Evolutionary conservation across 1,139 yeast species (phyloP).

Genomic region (Diutina catenulata): DNA sequence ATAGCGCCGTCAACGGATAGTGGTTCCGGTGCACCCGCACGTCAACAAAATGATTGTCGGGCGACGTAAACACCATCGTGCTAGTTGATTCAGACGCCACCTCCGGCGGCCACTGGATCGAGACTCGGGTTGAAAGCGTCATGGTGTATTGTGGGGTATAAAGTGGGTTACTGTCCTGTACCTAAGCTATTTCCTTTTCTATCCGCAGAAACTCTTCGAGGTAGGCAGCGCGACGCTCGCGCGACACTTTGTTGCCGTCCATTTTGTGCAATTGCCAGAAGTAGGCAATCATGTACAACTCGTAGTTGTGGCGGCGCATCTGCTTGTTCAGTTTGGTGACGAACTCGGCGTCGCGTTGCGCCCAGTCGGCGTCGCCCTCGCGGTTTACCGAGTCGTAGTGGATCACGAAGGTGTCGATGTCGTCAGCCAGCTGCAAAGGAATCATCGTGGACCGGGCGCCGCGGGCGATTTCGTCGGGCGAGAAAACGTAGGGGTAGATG

Average conservation of each 20-base stretch:
- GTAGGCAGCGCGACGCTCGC: neutral
- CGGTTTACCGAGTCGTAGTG: conserved; percentile 25
- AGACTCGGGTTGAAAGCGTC: conserved; percentile 32
- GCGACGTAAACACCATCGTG: conserved; percentile 42
- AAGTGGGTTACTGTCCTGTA: neutral
- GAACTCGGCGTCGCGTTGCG: conserved; percentile 20
- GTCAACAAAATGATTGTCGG: conserved; percentile 34
- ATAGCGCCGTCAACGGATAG: conserved; percentile 19
- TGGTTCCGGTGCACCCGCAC: conserved; percentile 17
- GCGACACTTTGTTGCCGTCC: neutral
- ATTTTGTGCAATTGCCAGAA: conserved; percentile 2
- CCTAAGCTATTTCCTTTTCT: neutral
- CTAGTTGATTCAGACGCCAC: conserved; percentile 33
- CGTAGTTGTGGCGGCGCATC: conserved; percentile 7
- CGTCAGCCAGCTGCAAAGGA: conserved; percentile 32
- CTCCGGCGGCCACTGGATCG: conserved; percentile 42
- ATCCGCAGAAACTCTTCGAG: neutral
- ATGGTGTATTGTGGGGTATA: conserved; percentile 8
- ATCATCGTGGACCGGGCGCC: conserved; percentile 18
- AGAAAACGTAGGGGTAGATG: conserved; percentile 29
- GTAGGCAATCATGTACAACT: conserved; percentile 3
- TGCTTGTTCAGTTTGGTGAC: conserved; percentile 15
- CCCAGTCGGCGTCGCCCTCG: conserved; percentile 25
- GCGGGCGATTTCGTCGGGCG: conserved; percentile 1
- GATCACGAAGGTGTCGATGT: conserved; percentile 31